Evolutionary conservation across 202 grass and related monocot genomes (phyloP), one percentile per base, ranked within the genome.

Genomic region (Bolboschoenoplectus hybrid): DNA sequence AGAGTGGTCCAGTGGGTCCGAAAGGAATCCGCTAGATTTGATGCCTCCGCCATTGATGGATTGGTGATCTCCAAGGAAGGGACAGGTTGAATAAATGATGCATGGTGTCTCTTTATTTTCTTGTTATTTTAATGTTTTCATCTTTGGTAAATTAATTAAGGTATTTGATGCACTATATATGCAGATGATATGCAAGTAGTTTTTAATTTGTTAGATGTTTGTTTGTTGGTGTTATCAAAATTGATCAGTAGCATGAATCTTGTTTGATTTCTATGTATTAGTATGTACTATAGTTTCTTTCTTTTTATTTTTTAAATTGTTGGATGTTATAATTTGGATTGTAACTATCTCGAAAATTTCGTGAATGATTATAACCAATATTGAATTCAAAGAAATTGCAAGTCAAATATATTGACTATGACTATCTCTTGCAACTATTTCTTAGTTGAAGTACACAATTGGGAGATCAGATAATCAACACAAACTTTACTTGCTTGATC

Each of bases 11-110:
- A 85, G 64, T 89, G 83, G 87, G 87, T 85, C 12, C 82, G 69
- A 80, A 79, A 80, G 57, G 83, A 79, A 74, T 89, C 87, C 1
- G 87, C 83, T 0, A 89, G 87, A 32, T 85, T 89, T 9, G 76
- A 85, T 65, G 43, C 39, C 35, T 89, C 87, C n/a, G 39, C 70
- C 41, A 57, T 85, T 0, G 83, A 85, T 74, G 39, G 19, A 19
- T 89, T 85, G 63, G 35, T 85, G 63, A 17, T 80, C 17, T 19
- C 41, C 8, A 63, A 85, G 50, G 71, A 67, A 74, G 67, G 52
- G 52, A 7, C n/a, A 88, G 38, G 1, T 46, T 46, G 74, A 74
- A 46, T 82, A 82, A 74, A 46, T 82, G 50, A 82, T 69, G 16
- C 7, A 36, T 66, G 34, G 44, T 57, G 26, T 39, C 14, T 57